Conservation (phyloP, 441 rosid genomes). For the Croton setiger region DNA sequence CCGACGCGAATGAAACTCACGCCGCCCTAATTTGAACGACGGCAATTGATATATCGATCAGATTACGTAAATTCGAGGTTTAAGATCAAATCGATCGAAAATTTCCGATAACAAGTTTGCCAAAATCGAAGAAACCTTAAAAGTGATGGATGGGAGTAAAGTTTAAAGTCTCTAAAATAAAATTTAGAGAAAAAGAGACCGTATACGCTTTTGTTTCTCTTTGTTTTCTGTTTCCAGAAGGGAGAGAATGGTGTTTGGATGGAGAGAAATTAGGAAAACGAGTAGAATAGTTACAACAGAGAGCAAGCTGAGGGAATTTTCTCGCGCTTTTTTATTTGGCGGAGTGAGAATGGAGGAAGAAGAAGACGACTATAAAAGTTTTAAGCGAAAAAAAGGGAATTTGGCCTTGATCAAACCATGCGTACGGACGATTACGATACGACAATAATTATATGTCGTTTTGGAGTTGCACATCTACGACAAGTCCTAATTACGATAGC, state of each 20-base stretch:
- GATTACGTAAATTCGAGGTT: neutral
- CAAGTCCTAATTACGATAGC: too few relatives aligned
- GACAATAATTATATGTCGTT: neutral
- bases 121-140: neutral
- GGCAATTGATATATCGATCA: neutral
- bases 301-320: neutral
- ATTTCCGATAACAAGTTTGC: neutral
- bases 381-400: neutral
- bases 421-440: neutral
- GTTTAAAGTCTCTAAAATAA: neutral
- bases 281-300: neutral
- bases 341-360: neutral
- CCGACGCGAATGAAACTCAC: neutral
- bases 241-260: neutral
- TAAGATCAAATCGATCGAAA: neutral
- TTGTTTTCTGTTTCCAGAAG: neutral
- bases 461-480: too few relatives aligned
- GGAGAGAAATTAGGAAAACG: neutral
- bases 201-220: neutral
- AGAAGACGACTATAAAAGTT: neutral
- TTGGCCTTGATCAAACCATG: neutral
- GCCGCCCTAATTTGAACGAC: neutral
- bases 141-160: constrained; percentile 2
- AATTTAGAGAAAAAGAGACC: neutral
- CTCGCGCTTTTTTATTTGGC: neutral